A percentile compares a stretch with the other conserved stretches of the same genome.
Evolutionary conservation across 371 early-diverging fungal species (phyloP).

Genomic region (Apophysomyces sp.): DNA sequence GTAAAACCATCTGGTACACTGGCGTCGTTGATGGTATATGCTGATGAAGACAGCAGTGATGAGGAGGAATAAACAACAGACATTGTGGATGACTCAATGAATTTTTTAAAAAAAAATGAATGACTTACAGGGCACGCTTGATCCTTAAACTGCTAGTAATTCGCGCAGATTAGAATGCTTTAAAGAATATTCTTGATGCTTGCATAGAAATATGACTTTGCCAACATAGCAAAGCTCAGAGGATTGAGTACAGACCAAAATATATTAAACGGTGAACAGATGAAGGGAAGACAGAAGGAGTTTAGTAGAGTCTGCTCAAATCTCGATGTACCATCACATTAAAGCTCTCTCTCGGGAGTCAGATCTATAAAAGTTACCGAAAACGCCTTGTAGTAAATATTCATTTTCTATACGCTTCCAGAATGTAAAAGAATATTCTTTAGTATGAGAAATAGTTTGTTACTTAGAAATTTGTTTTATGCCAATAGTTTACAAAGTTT

Average conservation of each 20-base stretch:
- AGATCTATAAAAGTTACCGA: too few species aligned
- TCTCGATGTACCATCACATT: too few species aligned
- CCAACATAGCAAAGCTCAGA: too few species aligned
- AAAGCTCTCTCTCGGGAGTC: too few species aligned
- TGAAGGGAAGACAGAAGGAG: not conserved
- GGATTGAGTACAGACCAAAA: too few species aligned
- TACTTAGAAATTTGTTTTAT: not conserved
- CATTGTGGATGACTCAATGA: not conserved
- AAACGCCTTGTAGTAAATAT: too few species aligned
- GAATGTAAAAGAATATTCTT: not conserved
- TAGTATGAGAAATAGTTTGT: not conserved
- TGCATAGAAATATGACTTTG: too few species aligned
- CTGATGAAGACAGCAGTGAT: constrained; percentile 28
- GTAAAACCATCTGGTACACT: constrained; percentile 1
- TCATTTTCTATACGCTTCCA: not conserved
- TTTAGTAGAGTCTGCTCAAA: not conserved
- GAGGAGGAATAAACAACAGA: constrained; percentile 6
- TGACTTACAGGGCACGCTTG: not conserved
- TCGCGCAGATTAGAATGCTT: too few species aligned
- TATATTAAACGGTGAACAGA: too few species aligned
- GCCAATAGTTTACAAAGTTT: not conserved
- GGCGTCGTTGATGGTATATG: constrained; percentile 29
- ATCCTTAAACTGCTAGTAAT: not conserved
- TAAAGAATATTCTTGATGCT: too few species aligned
- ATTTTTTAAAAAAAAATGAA: not conserved